Evolutionary conservation across 2,329 filamentous ascomycete species (phyloP), one percentile per base, ranked within the genome.

Genomic region (Microdochium paspali): DNA sequence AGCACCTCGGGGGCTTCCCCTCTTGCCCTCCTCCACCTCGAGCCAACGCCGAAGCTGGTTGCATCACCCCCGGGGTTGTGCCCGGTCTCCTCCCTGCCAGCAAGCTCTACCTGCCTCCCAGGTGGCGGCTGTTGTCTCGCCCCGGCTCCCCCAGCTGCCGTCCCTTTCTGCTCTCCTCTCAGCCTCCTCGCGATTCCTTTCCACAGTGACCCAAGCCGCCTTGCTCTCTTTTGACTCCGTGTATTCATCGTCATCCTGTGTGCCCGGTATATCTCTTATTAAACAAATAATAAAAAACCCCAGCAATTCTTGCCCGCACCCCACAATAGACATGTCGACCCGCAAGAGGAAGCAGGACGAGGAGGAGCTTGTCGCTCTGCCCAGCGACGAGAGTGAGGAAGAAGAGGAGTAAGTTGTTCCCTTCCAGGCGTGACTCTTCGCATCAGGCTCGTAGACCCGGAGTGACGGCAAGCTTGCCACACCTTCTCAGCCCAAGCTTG

Each of bases 321-420:
- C 4, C 23, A n/a, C 4, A 44, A 18, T 21, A 25, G 23, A 21
- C 42, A 44, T 44, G 42, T 44, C 42, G 7, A 26, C 59, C 28
- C 60, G 61, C 44, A 64, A 64, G 58, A 61, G 61, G 49, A 63
- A 63, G 57, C 55, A 57, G 47, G 59, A 61, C 21, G 61, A 62
- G 24, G 57, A 63, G 44, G 59, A 63, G 56, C 60, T 62, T 25
- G 61, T 62, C 54, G 60, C 61, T 50, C 61, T 64, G 45, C 61
- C 61, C 31, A 64, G 61, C 40, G 61, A 64, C 31, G 60, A 61
- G 48, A 63, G 60, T 25, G 61, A 64, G 50, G 61, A 64, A 47
- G 61, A 64, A 60, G 61, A 64, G 46, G 61, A 61, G 61, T 64
- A 56, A 58, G 61, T 61, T 28, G 26, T 28, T 28, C 26, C 26